Conservation (phyloP, 2,329 filamentous ascomycete genomes). For the Colletotrichum sp. region DNA sequence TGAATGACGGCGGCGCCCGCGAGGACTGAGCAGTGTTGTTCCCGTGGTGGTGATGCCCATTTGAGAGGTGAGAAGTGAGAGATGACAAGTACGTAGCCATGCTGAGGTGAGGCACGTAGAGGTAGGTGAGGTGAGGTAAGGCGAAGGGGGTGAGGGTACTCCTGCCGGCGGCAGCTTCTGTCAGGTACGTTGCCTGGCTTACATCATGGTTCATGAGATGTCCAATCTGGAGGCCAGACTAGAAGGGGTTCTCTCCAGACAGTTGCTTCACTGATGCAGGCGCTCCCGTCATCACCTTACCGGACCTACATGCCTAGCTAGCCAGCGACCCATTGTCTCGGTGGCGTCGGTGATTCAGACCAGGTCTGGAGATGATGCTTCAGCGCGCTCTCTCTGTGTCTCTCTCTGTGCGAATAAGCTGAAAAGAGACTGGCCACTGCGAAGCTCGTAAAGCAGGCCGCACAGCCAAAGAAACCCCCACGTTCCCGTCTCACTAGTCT, state of each 20-base stretch:
- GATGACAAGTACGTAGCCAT: neutral
- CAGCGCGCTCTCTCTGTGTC: neutral
- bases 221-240: neutral
- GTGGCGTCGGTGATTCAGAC: neutral
- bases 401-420: neutral
- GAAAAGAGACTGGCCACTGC: neutral
- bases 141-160: neutral
- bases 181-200: neutral
- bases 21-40: neutral
- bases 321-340: neutral
- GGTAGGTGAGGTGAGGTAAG: neutral
- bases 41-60: neutral
- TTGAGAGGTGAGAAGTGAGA: slow-evolving; percentile 1
- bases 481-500: slow-evolving; percentile 2
- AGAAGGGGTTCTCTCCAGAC: neutral
- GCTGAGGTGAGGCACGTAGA: neutral
- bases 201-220: neutral
- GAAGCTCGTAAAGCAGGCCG: neutral
- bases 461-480: neutral
- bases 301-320: neutral
- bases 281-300: neutral
- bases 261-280: neutral
- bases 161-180: neutral
- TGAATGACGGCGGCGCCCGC: neutral
- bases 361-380: neutral